Evolutionary conservation across 179 eudicot genomes (phyloP), one percentile per base, ranked within the genome.

Genomic region (Drosera spatulata): DNA sequence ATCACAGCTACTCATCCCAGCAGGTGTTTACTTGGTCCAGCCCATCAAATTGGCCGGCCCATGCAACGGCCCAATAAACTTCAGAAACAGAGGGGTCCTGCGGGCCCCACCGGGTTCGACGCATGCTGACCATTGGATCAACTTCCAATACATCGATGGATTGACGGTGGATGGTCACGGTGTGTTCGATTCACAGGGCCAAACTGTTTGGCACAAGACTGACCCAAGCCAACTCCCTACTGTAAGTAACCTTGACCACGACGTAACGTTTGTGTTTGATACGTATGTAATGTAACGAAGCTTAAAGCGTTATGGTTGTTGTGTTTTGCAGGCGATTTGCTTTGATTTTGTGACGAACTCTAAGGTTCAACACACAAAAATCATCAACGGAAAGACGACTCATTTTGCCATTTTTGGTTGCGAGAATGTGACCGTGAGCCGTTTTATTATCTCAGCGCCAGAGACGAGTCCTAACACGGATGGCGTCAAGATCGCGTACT

Each of bases 401-500:
- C 95, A 90, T 58, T 53, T 90, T 50, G 69, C 67, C 61, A 7
- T 87, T 7, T 85, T 78, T 50, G 85, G 71, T 0, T 79, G 88
- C 72, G 59, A 72, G 55, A 64, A 80, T 58, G n/a, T 77, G 2
- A 39, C 39, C 41, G 57, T 90, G 3, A 62, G 50, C 53, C 12
- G 56, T 8, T 62, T 86, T 1, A 45, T 51, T 0, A 43, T 90
- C 48, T 53, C 62, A 0, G 84, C 95, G 2, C 93, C 95, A 0
- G 78, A 39, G 2, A 42, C 59, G 4, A 81, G 86, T 52, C 83
- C 79, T 8, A 90, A 90, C 82, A 90, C 97, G 0, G 95, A 90
- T 22, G 97, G 97, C 12, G 82, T 90, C 38, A 76, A 66, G 8
- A 73, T 90, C 2, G 93, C 86, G 0, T 4, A 0, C 3, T 78